Evolutionary conservation across 2,329 filamentous ascomycete species (phyloP), one percentile per base, ranked within the genome.

Genomic region (Alternaria ventricosa): DNA sequence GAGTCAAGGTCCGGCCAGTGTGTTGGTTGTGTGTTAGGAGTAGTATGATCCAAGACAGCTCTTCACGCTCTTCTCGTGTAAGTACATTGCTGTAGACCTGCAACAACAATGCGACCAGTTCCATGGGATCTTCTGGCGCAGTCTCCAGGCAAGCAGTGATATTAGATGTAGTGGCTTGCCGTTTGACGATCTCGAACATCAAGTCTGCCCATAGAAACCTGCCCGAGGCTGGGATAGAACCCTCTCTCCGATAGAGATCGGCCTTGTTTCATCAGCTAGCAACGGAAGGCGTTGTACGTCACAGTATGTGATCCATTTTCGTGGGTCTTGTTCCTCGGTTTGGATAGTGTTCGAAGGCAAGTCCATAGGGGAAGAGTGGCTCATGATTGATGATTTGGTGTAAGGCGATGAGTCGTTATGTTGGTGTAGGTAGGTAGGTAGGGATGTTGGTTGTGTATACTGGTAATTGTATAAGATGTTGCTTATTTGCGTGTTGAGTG

Each of bases 201-300:
- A 55, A 18, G 25, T 55, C 41, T 43, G 51, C 51, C 33, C 51
- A 55, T 22, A 55, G 33, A 41, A 55, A 55, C 51, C 33, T 55
- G 15, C 51, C 51, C 15, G 23, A 18, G 33, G 51, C 51, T 20
- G 13, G 18, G 43, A 45, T 22, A 45, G 18, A 22, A 45, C 43
- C 11, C 20, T 55, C 36, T 41, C 51, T 55, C 41, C 51, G 33
- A 55, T 55, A 13, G 33, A n/a, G 15, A 23, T 43, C 6, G 43
- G 43, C 20, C 43, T 45, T 45, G 43, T 45, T 22, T 45, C 18
- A 45, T 22, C 18, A 6, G 43, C 43, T 45, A 45, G 43, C 20
- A 45, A 45, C 11, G n/a, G 43, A 22, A 45, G 43, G 43, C 43
- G 43, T 7, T 45, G 12, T 45, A 22, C 43, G 18, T 45, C 18